Base-by-base conservation (phyloP, 768 basidiomycete genomes). In the Phylloporus sp. region DNA sequence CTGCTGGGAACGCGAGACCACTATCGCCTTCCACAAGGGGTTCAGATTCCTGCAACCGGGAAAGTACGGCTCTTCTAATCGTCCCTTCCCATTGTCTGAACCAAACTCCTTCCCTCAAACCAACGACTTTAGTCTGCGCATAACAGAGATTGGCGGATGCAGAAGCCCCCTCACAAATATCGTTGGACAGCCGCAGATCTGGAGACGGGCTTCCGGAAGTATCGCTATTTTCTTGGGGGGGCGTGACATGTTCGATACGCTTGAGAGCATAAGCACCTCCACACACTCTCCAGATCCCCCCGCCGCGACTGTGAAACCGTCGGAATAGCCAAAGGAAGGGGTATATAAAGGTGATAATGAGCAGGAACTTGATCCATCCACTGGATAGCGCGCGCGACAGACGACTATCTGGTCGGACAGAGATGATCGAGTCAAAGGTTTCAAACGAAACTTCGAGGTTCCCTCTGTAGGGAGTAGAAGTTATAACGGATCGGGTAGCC, bases 251-350 rank as follows among this genome's bases (percentile, higher is more conserved):
- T 17, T 55, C 57, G 29, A 55, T 45, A 18, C 73, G 71, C 61
- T 83, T 86, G 36, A 90, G 67, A n/a, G 84, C 74, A 58, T 86
- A 89, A 10, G 83, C 86, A 13, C 80, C 80, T 17, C 88, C 88
- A 42, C 82, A 83, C 7, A 90, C 81, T 53, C 76, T 71, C 89
- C 89, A 91, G 10, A 70, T 67, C 0, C 85, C 90, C 6, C 89
- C 89, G 9, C 87, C 86, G 0, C 66, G 69, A 6, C 70, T 58
- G 55, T 82, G 74, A 64, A 86, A 84, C 5, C 81, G 78, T 61
- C 81, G 80, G 65, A 79, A 89, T 4, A 91, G 65, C 88, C 87
- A 91, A 51, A 91, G 74, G 62, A 89, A 81, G 0, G 88, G 89
- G 59, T 80, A 91, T 48, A 92, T 72, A 48, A 90, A 64, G 11